Evolutionary conservation across 2,329 filamentous ascomycete species (phyloP).

Genomic region (Hypomyces rosellus): DNA sequence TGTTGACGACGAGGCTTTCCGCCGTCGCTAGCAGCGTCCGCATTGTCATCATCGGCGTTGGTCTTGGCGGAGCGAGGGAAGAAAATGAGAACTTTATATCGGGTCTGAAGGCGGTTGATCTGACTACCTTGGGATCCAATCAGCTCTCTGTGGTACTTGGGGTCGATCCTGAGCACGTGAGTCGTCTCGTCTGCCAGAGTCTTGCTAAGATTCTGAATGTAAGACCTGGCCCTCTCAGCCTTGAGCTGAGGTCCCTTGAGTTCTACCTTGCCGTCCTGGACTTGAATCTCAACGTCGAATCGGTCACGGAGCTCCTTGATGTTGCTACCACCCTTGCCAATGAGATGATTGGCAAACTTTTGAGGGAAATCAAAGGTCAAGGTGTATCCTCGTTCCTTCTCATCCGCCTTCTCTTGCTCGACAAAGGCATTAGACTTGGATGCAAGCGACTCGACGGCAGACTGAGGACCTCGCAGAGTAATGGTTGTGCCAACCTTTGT

Average conservation of each 20-base stretch:
- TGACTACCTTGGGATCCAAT: conserved; percentile 84
- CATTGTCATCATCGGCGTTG: conserved; percentile 61
- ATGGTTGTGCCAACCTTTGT: conserved; percentile 54
- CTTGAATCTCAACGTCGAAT: conserved; percentile 72
- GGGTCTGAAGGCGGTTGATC: conserved; percentile 85
- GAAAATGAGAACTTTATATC: conserved; percentile 91
- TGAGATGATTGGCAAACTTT: conserved; percentile 83
- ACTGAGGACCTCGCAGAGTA: conserved; percentile 69
- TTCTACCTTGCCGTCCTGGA: conserved; percentile 89
- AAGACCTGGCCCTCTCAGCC: conserved; percentile 75
- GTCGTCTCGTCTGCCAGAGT: conserved; percentile 88
- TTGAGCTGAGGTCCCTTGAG: conserved; percentile 95
- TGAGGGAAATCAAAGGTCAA: conserved; percentile 88
- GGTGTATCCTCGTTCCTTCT: conserved; percentile 86
- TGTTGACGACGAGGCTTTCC: conserved; percentile 65
- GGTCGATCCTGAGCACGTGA: conserved; percentile 80
- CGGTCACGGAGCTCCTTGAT: conserved; percentile 60
- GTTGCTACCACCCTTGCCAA: conserved; percentile 61
- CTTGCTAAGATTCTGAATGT: conserved; percentile 73
- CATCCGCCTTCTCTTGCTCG: conserved; percentile 82
- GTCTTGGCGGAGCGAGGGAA: conserved; percentile 68
- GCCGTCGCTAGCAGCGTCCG: conserved; percentile 62
- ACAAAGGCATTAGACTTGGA: conserved; percentile 73
- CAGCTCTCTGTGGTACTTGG: conserved; percentile 88
- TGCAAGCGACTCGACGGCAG: conserved; percentile 64